Percentiles rank a stretch among this genome's conserved stretches.
phyloP scores from a whole-genome alignment of 2,329 filamentous ascomycete genomes.

The Alternaria hordeiaustralica region DNA sequence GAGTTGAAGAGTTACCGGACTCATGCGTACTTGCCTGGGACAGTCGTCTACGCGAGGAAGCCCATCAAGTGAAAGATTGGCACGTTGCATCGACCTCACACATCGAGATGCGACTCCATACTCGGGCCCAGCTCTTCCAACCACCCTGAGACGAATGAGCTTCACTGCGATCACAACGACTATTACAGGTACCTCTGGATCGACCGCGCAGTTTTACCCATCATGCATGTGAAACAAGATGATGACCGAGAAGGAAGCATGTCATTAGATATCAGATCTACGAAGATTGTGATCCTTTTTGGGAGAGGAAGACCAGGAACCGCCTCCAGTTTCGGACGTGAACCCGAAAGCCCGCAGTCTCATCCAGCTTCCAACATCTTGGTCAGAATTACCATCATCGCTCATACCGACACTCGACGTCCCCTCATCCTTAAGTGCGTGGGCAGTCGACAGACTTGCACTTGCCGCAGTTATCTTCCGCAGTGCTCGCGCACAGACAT shows the following conservation, averaged over 20 bases:
- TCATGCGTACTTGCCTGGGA: constrained; percentile 47
- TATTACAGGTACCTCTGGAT: accelerated
- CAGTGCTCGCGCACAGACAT: background rate
- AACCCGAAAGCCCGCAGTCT: background rate
- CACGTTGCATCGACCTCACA: background rate
- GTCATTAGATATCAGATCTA: background rate
- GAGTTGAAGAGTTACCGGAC: constrained; percentile 41
- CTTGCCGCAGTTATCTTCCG: background rate
- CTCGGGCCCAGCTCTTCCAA: background rate
- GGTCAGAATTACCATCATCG: background rate
- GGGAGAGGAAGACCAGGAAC: background rate
- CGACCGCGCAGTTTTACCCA: background rate
- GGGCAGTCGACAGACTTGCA: background rate
- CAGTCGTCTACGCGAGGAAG: constrained; percentile 47
- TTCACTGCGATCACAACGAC: background rate
- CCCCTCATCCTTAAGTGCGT: background rate
- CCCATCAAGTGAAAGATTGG: constrained; percentile 21
- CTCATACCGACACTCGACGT: background rate
- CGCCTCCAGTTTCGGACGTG: background rate
- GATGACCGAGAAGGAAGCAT: background rate
- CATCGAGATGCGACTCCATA: background rate
- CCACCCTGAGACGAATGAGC: background rate
- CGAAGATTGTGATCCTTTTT: background rate
- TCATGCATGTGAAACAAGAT: background rate
- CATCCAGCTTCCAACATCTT: background rate